These are phyloP conservation scores for Achlya hypogyna DNA, from an alignment of 352 stramenopile genomes.

Conservation along the genomic window DNA sequence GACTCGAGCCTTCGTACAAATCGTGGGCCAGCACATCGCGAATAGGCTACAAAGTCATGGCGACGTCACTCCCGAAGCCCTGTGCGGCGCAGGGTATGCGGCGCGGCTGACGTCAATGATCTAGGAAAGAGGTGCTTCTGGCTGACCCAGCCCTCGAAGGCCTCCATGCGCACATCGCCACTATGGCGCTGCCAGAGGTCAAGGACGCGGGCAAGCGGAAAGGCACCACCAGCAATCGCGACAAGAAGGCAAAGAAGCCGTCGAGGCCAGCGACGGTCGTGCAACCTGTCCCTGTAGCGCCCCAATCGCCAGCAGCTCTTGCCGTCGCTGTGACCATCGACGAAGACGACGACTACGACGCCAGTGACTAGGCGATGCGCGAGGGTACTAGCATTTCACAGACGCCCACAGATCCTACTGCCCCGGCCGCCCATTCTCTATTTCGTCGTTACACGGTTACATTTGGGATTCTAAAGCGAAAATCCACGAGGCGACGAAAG, in stretches of 20 bases:
- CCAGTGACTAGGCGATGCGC: conserved; percentile 38
- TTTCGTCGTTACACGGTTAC: neutral
- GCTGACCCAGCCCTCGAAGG: neutral
- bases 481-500: conserved; percentile 9
- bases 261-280: too few species aligned
- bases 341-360: conserved; percentile 68
- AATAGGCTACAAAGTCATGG: neutral
- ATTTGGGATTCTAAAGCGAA: neutral
- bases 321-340: conserved; percentile 25
- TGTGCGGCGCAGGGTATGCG: neutral
- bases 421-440: too few species aligned
- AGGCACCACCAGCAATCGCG: neutral
- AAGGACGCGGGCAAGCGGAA: too few species aligned
- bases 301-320: neutral
- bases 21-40: neutral
- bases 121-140: neutral
- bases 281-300: neutral
- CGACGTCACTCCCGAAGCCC: neutral
- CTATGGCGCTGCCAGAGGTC: neutral
- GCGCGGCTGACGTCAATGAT: neutral
- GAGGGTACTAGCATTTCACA: too few species aligned
- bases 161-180: neutral
- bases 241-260: too few species aligned
- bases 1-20: neutral
- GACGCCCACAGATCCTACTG: too few species aligned